These are phyloP conservation scores for Brassica carinata DNA, from an alignment of 345 rosid genomes.

Conservation along the genomic window DNA sequence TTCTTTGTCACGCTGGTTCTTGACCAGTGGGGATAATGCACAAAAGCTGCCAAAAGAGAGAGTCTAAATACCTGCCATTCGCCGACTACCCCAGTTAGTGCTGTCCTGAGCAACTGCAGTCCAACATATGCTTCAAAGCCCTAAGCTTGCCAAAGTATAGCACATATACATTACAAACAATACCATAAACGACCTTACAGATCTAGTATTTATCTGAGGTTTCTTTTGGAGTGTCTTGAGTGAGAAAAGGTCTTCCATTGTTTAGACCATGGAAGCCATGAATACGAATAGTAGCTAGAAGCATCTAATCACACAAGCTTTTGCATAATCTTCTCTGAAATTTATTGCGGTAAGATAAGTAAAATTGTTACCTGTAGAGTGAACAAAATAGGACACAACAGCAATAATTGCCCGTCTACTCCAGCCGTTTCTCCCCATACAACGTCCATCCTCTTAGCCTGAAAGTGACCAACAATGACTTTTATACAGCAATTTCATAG, in stretches of 20 bases:
- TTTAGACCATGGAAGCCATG: slow-evolving; percentile 10
- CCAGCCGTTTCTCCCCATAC: slow-evolving; percentile 99
- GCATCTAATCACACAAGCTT: slow-evolving; percentile 8
- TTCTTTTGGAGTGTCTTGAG: not conserved
- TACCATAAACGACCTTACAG: not conserved
- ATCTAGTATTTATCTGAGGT: not conserved
- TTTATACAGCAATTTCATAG: not conserved
- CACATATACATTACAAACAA: slow-evolving; percentile 9
- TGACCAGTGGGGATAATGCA: slow-evolving; percentile 1
- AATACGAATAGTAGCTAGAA: slow-evolving; percentile 7
- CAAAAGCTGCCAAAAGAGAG: slow-evolving; percentile 10
- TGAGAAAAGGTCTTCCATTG: not conserved
- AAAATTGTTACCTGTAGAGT: slow-evolving; percentile 70
- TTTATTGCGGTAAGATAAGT: not conserved
- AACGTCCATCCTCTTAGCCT: slow-evolving; percentile 99
- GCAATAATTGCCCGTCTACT: slow-evolving; percentile 91
- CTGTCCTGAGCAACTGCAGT: slow-evolving; percentile 76
- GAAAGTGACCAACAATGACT: slow-evolving; percentile 22
- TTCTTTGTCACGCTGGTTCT: not conserved
- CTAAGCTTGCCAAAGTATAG: slow-evolving; percentile 42
- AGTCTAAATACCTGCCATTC: slow-evolving; percentile 83
- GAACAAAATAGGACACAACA: slow-evolving; percentile 89
- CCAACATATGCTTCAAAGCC: slow-evolving; percentile 97
- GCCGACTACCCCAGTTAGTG: slow-evolving; percentile 68
- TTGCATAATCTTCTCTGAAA: not conserved